These are phyloP conservation scores for Ampelomyces quisqualis DNA, from an alignment of 2,329 filamentous ascomycete species.

Conservation along the genomic window DNA sequence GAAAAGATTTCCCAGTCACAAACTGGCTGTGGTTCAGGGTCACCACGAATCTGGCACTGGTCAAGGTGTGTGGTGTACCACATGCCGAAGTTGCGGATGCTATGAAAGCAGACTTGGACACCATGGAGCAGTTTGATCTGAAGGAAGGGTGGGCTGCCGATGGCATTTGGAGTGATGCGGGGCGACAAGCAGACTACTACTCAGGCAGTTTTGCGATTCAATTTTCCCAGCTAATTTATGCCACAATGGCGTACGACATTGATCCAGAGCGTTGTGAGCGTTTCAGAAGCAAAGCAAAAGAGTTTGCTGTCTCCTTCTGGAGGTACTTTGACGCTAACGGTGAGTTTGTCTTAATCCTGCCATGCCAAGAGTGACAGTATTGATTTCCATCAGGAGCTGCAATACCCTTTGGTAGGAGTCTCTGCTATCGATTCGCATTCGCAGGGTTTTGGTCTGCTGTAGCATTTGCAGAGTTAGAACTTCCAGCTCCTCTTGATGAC, in stretches of 20 bases:
- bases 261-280: constrained; percentile 43
- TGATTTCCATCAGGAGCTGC: constrained; percentile 44
- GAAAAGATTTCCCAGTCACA: constrained; percentile 49
- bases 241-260: constrained; percentile 47
- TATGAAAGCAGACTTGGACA: constrained; percentile 48
- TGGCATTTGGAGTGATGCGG: constrained; percentile 46
- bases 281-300: constrained; percentile 45
- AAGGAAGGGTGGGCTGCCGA: constrained; percentile 53
- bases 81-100: constrained; percentile 36
- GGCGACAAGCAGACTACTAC: constrained; percentile 54
- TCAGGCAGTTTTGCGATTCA: constrained; percentile 58
- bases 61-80: constrained; percentile 46
- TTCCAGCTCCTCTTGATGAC: constrained; percentile 43
- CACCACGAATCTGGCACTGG: constrained; percentile 52
- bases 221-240: constrained; percentile 53
- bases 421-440: constrained; percentile 56
- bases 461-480: constrained; percentile 46
- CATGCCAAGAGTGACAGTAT: not conserved
- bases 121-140: constrained; percentile 51
- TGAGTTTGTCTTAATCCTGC: constrained; percentile 16
- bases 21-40: constrained; percentile 59
- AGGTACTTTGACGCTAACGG: constrained; percentile 52
- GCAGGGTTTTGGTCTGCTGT: constrained; percentile 53
- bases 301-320: constrained; percentile 50
- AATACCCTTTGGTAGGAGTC: constrained; percentile 55